These are phyloP conservation scores for Moniliella sp. DNA, from an alignment of 1,284 basidiomycete genomes.

Conservation along the genomic window DNA sequence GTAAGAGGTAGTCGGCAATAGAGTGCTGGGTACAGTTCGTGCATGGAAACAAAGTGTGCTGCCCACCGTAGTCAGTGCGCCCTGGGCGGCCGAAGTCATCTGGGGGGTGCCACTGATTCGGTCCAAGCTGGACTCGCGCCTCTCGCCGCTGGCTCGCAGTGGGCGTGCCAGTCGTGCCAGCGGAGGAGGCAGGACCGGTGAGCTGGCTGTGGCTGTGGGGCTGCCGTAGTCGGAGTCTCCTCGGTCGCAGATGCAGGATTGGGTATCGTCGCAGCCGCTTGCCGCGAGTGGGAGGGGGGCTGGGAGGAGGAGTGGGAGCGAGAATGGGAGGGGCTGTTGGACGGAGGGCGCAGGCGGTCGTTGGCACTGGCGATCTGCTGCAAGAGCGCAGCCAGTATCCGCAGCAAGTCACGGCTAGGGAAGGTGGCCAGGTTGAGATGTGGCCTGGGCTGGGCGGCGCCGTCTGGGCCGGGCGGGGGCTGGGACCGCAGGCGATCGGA, in stretches of 20 bases:
- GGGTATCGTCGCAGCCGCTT: too few relatives aligned
- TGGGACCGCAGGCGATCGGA: too few relatives aligned
- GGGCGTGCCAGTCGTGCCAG: neutral
- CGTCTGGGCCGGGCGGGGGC: too few relatives aligned
- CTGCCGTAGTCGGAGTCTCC: too few relatives aligned
- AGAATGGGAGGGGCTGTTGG: neutral
- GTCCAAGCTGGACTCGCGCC: neutral
- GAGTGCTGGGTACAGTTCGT: slow-evolving; percentile 73
- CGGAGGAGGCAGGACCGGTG: too few relatives aligned
- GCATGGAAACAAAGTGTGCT: slow-evolving; percentile 82
- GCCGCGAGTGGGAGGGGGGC: neutral
- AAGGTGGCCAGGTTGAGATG: slow-evolving; percentile 42
- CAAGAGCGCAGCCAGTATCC: slow-evolving; percentile 66
- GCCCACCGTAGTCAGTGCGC: slow-evolving; percentile 53
- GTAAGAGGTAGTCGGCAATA: slow-evolving; percentile 75
- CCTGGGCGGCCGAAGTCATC: slow-evolving; percentile 54
- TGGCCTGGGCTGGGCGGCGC: slow-evolving; percentile 9
- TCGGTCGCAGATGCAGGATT: too few relatives aligned
- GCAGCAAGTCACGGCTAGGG: slow-evolving; percentile 48
- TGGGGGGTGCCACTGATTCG: neutral
- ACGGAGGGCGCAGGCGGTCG: slow-evolving; percentile 40
- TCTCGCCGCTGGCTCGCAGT: neutral
- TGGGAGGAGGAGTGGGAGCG: neutral
- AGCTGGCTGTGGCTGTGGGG: too few relatives aligned
- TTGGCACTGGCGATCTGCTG: slow-evolving; percentile 79